A percentile compares a stretch with the other conserved stretches of the same genome.
These are phyloP conservation scores for Capsicum pubescens DNA, from an alignment of 257 asterid species.

Conservation along the genomic window DNA sequence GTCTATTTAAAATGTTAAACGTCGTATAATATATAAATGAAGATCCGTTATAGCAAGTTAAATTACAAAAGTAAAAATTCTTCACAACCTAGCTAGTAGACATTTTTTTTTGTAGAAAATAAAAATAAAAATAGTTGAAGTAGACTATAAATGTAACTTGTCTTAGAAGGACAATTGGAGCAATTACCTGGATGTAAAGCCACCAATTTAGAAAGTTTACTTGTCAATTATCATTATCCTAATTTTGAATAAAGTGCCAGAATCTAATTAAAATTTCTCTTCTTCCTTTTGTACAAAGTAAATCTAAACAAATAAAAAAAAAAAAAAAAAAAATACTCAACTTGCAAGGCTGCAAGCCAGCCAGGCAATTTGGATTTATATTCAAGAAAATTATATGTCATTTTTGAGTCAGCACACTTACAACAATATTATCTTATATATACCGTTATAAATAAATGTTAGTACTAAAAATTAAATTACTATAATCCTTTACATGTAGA, in stretches of 20 bases:
- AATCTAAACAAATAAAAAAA: not conserved
- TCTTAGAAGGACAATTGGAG: not conserved
- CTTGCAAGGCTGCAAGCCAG: not conserved
- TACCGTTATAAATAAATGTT: not conserved
- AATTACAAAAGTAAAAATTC: too few species aligned
- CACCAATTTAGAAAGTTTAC: not conserved
- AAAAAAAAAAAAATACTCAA: not conserved
- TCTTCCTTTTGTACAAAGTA: not conserved
- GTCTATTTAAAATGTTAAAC: too few species aligned
- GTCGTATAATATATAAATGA: too few species aligned
- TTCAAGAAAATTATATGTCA: slow-evolving; percentile 6
- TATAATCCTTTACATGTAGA: too few species aligned
- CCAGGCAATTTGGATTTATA: slow-evolving; percentile 21
- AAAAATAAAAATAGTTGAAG: not conserved
- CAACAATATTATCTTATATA: not conserved
- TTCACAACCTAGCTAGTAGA: too few species aligned
- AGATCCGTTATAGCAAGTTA: too few species aligned
- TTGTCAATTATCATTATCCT: not conserved
- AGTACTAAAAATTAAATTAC: too few species aligned
- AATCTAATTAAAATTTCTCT: slow-evolving; percentile 2
- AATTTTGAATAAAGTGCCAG: not conserved
- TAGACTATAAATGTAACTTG: not conserved
- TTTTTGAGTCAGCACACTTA: not conserved
- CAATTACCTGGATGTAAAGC: not conserved
- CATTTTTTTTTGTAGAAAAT: not conserved